phyloP scores from a whole-genome alignment of 2,329 filamentous ascomycete species.

The Fusarium sp. region DNA sequence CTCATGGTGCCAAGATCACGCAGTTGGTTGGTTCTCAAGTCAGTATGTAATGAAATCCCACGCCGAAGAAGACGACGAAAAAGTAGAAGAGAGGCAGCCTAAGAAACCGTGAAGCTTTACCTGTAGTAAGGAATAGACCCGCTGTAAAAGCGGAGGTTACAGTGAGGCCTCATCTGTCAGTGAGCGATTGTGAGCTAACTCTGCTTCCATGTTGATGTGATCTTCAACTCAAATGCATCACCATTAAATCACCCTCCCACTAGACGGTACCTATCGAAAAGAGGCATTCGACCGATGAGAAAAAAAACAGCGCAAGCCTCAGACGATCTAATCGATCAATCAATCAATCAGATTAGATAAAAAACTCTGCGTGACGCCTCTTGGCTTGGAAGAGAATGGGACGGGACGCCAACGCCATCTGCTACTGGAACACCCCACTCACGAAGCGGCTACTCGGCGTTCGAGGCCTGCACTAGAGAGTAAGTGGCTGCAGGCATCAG shows the following conservation, averaged over 20 bases:
- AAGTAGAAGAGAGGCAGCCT: background rate
- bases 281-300: background rate
- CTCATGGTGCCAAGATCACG: conserved; percentile 4
- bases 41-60: background rate
- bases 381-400: background rate
- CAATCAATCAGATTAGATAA: conserved; percentile 49
- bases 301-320: conserved; percentile 4
- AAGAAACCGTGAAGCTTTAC: background rate
- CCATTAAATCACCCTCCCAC: conserved; percentile 12
- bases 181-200: too few relatives aligned
- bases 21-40: conserved; percentile 2
- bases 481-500: conserved; percentile 38
- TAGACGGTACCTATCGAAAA: background rate
- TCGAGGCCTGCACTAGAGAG: conserved; percentile 38
- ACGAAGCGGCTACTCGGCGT: conserved; percentile 28
- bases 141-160: conserved; percentile 33
- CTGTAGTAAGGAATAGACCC: background rate
- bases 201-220: background rate
- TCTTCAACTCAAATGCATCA: background rate
- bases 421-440: conserved; percentile 16
- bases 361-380: conserved; percentile 18
- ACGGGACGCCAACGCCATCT: background rate
- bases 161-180: conserved; percentile 3
- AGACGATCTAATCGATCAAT: conserved; percentile 44
- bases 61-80: conserved; percentile 5